A percentile compares a stretch with the other conserved stretches of the same genome.
Evolutionary conservation across 2,329 filamentous ascomycete genomes (phyloP).

Genomic region (Calonectria pauciramosa): DNA sequence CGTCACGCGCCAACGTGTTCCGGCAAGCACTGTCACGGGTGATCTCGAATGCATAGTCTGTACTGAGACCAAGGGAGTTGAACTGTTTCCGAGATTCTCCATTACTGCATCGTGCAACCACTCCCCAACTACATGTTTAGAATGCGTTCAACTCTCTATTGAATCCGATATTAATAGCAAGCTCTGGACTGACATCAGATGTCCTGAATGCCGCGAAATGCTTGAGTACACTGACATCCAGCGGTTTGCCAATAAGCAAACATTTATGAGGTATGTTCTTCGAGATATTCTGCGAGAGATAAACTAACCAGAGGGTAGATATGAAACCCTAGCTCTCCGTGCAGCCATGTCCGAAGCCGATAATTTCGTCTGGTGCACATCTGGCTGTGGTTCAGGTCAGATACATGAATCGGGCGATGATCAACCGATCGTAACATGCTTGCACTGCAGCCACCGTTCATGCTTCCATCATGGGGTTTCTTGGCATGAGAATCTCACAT

Average conservation of each 20-base stretch:
- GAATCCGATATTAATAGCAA: constrained; percentile 50
- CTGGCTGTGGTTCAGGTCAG: constrained; percentile 66
- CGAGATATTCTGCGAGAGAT: neutral
- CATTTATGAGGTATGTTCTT: constrained; percentile 56
- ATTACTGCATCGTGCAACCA: constrained; percentile 53
- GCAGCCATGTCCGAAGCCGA: constrained; percentile 57
- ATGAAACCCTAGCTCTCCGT: constrained; percentile 59
- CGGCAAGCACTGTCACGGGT: constrained; percentile 36
- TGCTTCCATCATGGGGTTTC: constrained; percentile 58
- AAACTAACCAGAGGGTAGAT: constrained; percentile 44
- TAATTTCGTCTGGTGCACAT: constrained; percentile 68
- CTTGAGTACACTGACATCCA: constrained; percentile 62
- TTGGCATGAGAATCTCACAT: constrained; percentile 59
- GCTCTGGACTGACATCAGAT: constrained; percentile 62
- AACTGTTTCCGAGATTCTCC: constrained; percentile 50
- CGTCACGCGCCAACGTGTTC: constrained; percentile 48
- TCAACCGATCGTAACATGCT: constrained; percentile 59
- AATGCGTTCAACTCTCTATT: constrained; percentile 53
- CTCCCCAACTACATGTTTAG: constrained; percentile 49
- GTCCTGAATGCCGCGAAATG: constrained; percentile 63
- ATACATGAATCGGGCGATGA: constrained; percentile 58
- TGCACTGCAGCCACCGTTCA: constrained; percentile 54
- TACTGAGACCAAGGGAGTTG: constrained; percentile 46
- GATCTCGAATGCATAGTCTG: constrained; percentile 55
- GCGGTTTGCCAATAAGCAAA: constrained; percentile 57